Evolutionary conservation across 2,329 filamentous ascomycete species (phyloP), one percentile per base, ranked within the genome.

Genomic region (Aspergillus sojae): DNA sequence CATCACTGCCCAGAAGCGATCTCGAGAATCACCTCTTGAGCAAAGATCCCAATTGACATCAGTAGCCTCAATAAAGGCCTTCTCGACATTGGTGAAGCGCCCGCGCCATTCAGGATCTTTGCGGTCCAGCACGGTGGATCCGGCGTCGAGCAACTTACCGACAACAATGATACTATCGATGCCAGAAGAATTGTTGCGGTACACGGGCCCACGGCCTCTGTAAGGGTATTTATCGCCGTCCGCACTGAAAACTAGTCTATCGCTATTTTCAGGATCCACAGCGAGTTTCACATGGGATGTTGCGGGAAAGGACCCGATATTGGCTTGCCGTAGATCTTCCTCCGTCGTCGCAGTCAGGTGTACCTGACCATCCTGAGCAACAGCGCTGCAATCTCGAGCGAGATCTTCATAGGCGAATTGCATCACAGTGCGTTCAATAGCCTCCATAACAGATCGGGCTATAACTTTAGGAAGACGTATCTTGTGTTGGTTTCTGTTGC

Each of bases 101-200:
- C 55, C 45, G 9, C 61, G 48, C 70, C 70, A 71, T 3, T 60
- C 59, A 9, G 60, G 26, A 7, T 56, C 23, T 21, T 61, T 52
- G 21, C 71, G 71, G 55, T 80, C 78, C 6, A 71, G 65, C 9
- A 67, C 67, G 1, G 78, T 79, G 12, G 72, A 76, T 12, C 78
- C 78, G 5, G 72, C 75, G 48, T 78, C 71, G 7, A 77, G 69
- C n/a, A 80, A 62, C 58, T 67, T 76, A 1, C 74, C 78, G 3
- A 71, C 67, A n/a, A 78, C 72, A 53, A 79, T 75, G 6, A 70
- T 63, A 53, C 70, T 72, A 56, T 79, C 77, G 16, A 77, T 63
- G 11, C 67, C 63, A 59, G 67, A 69, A 11, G 75, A 74, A n/a
- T 63, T 65, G 1, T 55, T 36, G 4, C 34, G 21, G 58, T 70